Base-by-base conservation (phyloP, 2,329 filamentous ascomycete species). In the Eurotiales sp. region DNA sequence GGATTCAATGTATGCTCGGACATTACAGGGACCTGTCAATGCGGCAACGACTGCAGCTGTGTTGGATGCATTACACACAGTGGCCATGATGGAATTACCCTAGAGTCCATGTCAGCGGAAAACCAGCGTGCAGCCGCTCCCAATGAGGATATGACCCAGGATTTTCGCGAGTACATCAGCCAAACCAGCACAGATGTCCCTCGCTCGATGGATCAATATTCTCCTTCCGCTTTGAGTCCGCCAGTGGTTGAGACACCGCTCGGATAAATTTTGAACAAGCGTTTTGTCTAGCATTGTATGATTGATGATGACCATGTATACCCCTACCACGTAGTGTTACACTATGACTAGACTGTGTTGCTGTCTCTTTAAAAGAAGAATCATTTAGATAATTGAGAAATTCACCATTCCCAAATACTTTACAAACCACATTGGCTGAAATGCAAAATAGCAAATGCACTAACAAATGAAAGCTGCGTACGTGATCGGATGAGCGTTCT, bases 1-100 rank as follows among this genome's bases (percentile, higher is more conserved):
- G 66, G 64, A 19, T 55, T 71, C 37, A 60, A 56, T 22, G 57
- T 70, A 14, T 80, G 77, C 58, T 72, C 70, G 29, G 72, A 79
- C 53, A 62, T 69, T 3, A 75, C 71, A 5, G 77, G 77, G 3
- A 77, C 71, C 22, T 80, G 77, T 52, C 74, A 75, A 55, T 80
- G 77, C 51, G 76, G 75, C 14, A 73, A 73, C 50, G 76, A 77
- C 34, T 80, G 77, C 57, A 70, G 64, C 50, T 80, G 77, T 56
- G 66, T 76, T n/a, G 77, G 76, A 12, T 80, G 77, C 56, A 63
- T 78, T 11, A 78, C 75, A 3, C 77, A 80, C 50, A 74, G 70
- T 17, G 77, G 75, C 3, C 76, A 78, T 51, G 72, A 74, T 21
- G 75, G 74, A 12, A 56, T 77, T 19, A 55, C 66, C 10, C 57